Conservation (phyloP, 257 asterid species). For the Cynanchum wilfordii region DNA sequence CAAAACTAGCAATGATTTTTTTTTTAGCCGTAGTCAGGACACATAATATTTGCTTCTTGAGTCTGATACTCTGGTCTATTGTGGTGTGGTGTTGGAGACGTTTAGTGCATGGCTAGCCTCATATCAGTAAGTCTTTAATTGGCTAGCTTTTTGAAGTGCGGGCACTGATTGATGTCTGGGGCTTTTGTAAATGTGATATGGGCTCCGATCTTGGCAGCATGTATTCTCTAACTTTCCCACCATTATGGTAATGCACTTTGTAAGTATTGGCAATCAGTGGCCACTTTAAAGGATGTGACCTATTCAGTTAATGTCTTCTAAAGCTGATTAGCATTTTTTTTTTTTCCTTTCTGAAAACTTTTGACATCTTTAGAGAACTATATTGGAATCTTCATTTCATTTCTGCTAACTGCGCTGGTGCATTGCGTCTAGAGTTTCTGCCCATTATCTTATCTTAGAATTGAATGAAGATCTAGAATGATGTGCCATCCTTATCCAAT, state of each 20-base stretch:
- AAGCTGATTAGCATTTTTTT: neutral
- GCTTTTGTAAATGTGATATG: neutral
- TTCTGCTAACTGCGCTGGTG: neutral
- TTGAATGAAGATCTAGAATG: too few species aligned
- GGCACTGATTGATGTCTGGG: neutral
- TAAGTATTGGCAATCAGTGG: neutral
- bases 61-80: neutral
- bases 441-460: too few species aligned
- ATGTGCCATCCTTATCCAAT: too few species aligned
- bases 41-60: neutral
- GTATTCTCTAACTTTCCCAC: neutral
- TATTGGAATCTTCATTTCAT: neutral
- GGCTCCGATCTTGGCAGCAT: constrained; percentile 5
- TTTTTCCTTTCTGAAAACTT: neutral
- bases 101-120: neutral
- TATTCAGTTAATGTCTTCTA: neutral
- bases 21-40: neutral
- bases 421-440: too few species aligned
- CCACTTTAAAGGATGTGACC: neutral
- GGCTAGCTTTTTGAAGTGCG: neutral
- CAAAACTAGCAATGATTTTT: neutral
- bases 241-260: neutral
- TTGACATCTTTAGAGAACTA: neutral
- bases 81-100: neutral
- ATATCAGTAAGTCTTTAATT: too few species aligned